phyloP scores from a whole-genome alignment of 2,329 filamentous ascomycete genomes.

The Microascus cirrosus region DNA sequence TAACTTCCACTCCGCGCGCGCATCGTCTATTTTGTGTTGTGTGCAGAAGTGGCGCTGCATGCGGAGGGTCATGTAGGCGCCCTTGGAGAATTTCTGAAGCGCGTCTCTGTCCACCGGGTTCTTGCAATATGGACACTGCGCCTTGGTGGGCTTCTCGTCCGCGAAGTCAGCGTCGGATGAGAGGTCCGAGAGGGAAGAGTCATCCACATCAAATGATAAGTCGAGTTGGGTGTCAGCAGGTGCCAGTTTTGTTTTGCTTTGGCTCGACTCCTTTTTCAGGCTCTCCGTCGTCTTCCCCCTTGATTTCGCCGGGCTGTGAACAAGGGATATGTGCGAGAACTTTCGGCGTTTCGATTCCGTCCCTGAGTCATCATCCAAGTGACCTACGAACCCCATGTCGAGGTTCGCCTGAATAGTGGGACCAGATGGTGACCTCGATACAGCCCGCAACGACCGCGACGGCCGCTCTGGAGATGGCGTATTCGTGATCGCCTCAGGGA shows the following conservation, averaged over 20 bases:
- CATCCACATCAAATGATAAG: not conserved
- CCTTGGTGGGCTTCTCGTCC: slow-evolving; percentile 6
- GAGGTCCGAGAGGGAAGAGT: slow-evolving; percentile 6
- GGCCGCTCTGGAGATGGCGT: not conserved
- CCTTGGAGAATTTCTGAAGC: slow-evolving; percentile 39
- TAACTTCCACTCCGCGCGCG: slow-evolving; percentile 31
- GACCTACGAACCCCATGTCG: not conserved
- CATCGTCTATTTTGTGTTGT: slow-evolving; percentile 46
- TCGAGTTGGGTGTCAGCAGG: not conserved
- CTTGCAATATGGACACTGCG: slow-evolving; percentile 57
- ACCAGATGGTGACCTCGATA: not conserved
- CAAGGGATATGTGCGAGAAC: not conserved
- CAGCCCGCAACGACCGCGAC: not conserved
- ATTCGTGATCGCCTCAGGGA: not conserved
- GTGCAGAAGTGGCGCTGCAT: slow-evolving; percentile 54
- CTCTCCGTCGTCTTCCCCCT: not conserved
- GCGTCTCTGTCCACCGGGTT: slow-evolving; percentile 41
- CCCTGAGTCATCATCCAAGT: not conserved
- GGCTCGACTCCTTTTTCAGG: not conserved
- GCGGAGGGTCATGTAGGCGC: slow-evolving; percentile 38
- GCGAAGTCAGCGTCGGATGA: slow-evolving; percentile 1
- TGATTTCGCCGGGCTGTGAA: not conserved
- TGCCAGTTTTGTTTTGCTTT: not conserved
- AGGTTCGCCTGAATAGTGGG: not conserved
- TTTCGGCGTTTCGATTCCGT: not conserved